A percentile compares a stretch with the other conserved stretches of the same genome.
phyloP scores from a whole-genome alignment of 306 rosid species.

The Pyrus betulifolia region DNA sequence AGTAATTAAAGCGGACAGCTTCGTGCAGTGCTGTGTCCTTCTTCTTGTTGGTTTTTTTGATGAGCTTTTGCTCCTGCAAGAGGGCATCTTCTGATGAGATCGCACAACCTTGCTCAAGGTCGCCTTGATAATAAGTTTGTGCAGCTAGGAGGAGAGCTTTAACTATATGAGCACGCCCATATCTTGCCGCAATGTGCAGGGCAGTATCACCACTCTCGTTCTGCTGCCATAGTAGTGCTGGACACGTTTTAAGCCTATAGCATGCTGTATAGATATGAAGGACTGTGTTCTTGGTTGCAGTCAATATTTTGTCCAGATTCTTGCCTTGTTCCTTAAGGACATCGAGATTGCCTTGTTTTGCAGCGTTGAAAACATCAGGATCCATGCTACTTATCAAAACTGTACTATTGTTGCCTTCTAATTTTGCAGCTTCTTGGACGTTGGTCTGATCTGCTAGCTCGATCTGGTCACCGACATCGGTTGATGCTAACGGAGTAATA shows the following conservation, averaged over 20 bases:
- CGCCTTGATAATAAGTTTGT: not conserved
- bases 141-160: not conserved
- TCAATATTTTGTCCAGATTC: not conserved
- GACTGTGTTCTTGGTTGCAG: slow-evolving; percentile 3
- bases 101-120: not conserved
- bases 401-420: too few relatives aligned
- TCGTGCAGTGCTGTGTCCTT: slow-evolving; percentile 3
- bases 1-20: too few relatives aligned
- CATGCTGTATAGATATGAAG: slow-evolving; percentile 9
- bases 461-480: too few relatives aligned
- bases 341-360: not conserved
- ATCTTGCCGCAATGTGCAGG: not conserved
- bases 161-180: not conserved
- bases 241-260: not conserved
- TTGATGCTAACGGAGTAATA: too few relatives aligned
- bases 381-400: not conserved
- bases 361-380: not conserved
- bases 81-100: not conserved
- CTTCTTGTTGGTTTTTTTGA: not conserved
- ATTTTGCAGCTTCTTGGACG: too few relatives aligned
- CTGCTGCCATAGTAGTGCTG: not conserved
- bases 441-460: too few relatives aligned
- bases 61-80: not conserved
- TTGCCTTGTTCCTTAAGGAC: not conserved
- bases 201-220: slow-evolving; percentile 6